These are phyloP conservation scores for Cercospora sp. DNA, from an alignment of 2,329 filamentous ascomycete species.

Conservation along the genomic window DNA sequence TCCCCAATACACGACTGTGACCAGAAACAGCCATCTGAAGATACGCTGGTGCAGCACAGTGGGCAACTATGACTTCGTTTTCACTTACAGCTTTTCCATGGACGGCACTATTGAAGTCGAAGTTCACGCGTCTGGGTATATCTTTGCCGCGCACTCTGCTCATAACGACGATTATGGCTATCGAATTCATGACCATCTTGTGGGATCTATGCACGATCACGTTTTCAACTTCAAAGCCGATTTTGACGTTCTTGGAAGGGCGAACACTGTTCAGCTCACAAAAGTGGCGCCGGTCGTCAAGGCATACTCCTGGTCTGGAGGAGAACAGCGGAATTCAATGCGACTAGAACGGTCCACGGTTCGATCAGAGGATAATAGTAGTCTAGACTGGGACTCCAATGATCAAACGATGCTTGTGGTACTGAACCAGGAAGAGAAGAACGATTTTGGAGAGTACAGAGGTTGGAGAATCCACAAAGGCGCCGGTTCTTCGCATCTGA, in stretches of 20 bases:
- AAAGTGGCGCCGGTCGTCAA: conserved; percentile 35
- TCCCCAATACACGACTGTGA: conserved; percentile 43
- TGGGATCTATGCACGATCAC: conserved; percentile 57
- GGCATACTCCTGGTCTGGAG: conserved; percentile 54
- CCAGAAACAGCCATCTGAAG: conserved; percentile 49
- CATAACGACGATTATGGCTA: conserved; percentile 53
- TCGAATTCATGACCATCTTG: conserved; percentile 51
- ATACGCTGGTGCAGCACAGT: conserved; percentile 52
- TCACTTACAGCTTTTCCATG: conserved; percentile 53
- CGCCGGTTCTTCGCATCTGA: conserved; percentile 31
- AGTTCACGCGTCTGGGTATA: conserved; percentile 56
- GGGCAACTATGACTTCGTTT: conserved; percentile 50
- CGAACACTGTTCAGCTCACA: conserved; percentile 46
- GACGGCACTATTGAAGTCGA: conserved; percentile 55
- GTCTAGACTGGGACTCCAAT: conserved; percentile 52
- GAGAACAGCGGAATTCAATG: conserved; percentile 53
- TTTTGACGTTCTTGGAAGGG: conserved; percentile 52
- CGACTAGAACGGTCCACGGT: conserved; percentile 49
- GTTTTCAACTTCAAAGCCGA: conserved; percentile 59
- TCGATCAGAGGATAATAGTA: conserved; percentile 39
- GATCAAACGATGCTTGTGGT: conserved; percentile 51
- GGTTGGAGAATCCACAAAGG: conserved; percentile 54
- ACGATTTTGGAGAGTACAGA: conserved; percentile 53
- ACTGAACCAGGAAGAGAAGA: conserved; percentile 53
- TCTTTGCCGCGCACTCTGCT: conserved; percentile 50